Base-by-base conservation (phyloP, 345 rosid genomes). In the Gossypioides kirkii region DNA sequence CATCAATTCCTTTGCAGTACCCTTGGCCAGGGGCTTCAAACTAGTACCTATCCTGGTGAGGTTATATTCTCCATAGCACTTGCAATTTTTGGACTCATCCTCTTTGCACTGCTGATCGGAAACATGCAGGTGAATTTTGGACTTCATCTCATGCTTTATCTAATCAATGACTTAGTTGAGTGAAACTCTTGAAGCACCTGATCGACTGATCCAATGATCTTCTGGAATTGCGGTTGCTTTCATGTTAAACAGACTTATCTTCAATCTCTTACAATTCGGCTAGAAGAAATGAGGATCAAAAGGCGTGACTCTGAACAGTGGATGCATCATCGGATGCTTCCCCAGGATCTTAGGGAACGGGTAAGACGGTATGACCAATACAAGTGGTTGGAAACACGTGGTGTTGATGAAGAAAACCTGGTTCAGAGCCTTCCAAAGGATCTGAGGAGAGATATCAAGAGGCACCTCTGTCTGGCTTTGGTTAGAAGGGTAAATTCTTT, bases 241-340 rank as follows among this genome's bases (percentile, higher is more conserved):
- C 77, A 61, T 78, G 28, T 74, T 81, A 32, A 73, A 73, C 91
- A 94, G 98, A 94, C 98, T 70, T 94, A 94, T 82, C 98, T 94
- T 70, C 98, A 94, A 47, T 94, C 98, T 3, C 90, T 90, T 5
- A 94, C 98, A 0, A 90, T 92, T 61, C 93, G 98, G 9, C 88
- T 92, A 55, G 98, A 94, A 81, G 98, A 94, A 77, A 92, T 94
- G 98, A 85, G 98, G 77, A 87, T 94, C 61, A 92, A 92, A 79
- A 89, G 97, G 86, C 98, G 96, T 12, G 98, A 94, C 77, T 89
- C 98, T 6, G 98, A 94, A 68, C 98, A 90, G 82, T 94, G 98
- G 97, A 94, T 94, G 98, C 97, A 87, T 82, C 98, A 94, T 46
- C 92, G 98, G 5, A 83, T 94, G 88, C 98, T 94, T 77, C 98